Base-by-base conservation (phyloP, 345 rosid species). In the Camelina sativa region DNA sequence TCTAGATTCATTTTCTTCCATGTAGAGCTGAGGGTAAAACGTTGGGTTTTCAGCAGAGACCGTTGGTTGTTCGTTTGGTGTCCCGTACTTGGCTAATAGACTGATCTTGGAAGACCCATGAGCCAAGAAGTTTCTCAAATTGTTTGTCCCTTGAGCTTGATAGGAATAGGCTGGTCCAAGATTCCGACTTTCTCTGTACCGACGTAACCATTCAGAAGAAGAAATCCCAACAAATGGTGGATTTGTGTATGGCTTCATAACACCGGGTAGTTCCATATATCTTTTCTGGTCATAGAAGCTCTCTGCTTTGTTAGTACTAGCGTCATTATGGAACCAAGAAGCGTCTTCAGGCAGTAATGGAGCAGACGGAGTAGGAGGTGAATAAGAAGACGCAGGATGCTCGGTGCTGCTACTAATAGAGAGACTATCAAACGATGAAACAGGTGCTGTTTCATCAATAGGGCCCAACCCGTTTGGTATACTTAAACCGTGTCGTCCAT, bases 181-280 rank as follows among this genome's bases (percentile, higher is more conserved):
- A 77, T 82, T 87, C 30, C 79, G 84, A 57, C 80, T 89, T 76
- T 87, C 93, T 81, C 99, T 88, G 76, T 90, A 95, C 35, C 89
- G 88, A 8, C 93, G 91, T 66, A 95, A 96, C 99, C 99, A 95
- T 80, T 91, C 97, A 1, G 99, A 88, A 67, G 97, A 91, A 64
- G 85, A 82, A 82, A 95, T 67, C 59, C 86, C 84, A n/a, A 69
- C 69, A 59, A 74, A 52, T 32, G 84, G 88, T 0, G 86, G 81
- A 58, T 60, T 67, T 16, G 73, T 57, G 62, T 79, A 88, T 55
- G 81, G 83, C 55, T 84, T 84, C 25, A 61, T 70, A 61, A 81
- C 73, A 54, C 81, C 77, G 4, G 87, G 79, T 47, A 52, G 74
- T 17, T 48, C 58, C 28, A 22, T 60, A 11, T 15, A 58, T 72